phyloP scores from a whole-genome alignment of 1,284 basidiomycete species.

The Naganishia sp. region DNA sequence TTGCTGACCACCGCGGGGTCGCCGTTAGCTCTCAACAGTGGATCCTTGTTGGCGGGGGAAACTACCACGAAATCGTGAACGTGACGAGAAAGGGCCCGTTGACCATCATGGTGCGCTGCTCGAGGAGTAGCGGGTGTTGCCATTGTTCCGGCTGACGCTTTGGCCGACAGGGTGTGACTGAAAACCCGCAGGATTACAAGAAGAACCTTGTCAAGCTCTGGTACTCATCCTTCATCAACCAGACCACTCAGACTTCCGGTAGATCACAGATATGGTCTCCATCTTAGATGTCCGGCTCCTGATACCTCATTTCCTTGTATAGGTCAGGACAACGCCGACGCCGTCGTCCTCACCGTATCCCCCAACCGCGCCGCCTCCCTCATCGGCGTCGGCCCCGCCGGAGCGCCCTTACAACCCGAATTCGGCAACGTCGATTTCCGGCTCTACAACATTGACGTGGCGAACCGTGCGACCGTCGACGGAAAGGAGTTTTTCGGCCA shows the following conservation, averaged over 20 bases:
- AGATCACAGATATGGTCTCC: neutral
- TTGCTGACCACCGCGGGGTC: too few species aligned
- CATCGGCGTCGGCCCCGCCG: constrained; percentile 33
- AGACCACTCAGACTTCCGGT: constrained; percentile 36
- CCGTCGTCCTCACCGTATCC: constrained; percentile 37
- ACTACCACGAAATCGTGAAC: constrained; percentile 65
- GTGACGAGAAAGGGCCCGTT: constrained; percentile 61
- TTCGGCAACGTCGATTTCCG: constrained; percentile 65
- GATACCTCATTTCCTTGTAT: neutral
- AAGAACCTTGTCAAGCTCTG: constrained; percentile 38
- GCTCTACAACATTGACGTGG: constrained; percentile 67
- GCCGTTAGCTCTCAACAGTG: constrained; percentile 31
- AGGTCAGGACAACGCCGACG: constrained; percentile 40
- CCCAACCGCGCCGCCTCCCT: constrained; percentile 36
- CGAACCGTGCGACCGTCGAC: constrained; percentile 60
- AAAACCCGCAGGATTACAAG: constrained; percentile 25
- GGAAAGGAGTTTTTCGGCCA: constrained; percentile 32
- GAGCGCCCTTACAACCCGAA: constrained; percentile 34
- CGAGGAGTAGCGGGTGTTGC: too few species aligned
- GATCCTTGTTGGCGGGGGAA: constrained; percentile 65
- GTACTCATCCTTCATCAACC: constrained; percentile 39
- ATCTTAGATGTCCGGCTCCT: neutral
- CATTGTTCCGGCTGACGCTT: neutral
- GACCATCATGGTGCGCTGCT: constrained; percentile 57
- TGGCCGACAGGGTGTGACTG: constrained; percentile 29